These are phyloP conservation scores for Rubus parviflorus DNA, from an alignment of 306 rosid species.

Conservation along the genomic window DNA sequence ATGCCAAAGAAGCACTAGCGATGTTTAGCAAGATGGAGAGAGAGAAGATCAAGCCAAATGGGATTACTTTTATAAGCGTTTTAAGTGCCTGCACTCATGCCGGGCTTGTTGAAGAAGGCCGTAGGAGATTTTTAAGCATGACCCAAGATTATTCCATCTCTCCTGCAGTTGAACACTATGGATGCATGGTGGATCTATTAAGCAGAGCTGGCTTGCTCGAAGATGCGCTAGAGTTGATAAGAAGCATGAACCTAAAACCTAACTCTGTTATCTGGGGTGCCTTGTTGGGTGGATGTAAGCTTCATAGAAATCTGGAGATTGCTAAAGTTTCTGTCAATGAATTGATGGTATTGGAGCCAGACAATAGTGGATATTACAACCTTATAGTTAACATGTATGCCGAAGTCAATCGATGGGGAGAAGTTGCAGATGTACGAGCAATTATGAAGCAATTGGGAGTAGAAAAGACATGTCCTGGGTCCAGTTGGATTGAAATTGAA, in stretches of 20 bases:
- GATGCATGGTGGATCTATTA: conserved; percentile 79
- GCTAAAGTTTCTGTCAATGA: conserved; percentile 49
- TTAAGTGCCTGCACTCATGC: conserved; percentile 78
- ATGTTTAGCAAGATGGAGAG: conserved; percentile 64
- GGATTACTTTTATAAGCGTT: conserved; percentile 65
- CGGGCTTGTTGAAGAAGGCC: conserved; percentile 71
- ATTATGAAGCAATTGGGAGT: conserved; percentile 66
- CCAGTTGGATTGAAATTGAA: conserved; percentile 74
- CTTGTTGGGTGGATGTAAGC: conserved; percentile 74
- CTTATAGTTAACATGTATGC: conserved; percentile 70
- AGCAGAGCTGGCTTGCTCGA: conserved; percentile 76
- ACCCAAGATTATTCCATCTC: conserved; percentile 40
- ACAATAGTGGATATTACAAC: conserved; percentile 60
- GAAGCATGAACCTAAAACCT: conserved; percentile 51
- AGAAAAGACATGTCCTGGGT: conserved; percentile 70
- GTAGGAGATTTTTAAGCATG: conserved; percentile 55
- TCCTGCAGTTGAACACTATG: conserved; percentile 70
- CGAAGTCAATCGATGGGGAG: conserved; percentile 58
- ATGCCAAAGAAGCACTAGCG: conserved; percentile 45
- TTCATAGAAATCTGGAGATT: conserved; percentile 57
- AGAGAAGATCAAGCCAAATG: conserved; percentile 59
- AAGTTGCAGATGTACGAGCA: conserved; percentile 55
- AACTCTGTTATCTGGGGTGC: conserved; percentile 81
- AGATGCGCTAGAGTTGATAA: conserved; percentile 64
- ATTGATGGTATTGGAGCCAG: conserved; percentile 63